Conservation (phyloP, 306 rosid species). For the Geum urbanum region DNA sequence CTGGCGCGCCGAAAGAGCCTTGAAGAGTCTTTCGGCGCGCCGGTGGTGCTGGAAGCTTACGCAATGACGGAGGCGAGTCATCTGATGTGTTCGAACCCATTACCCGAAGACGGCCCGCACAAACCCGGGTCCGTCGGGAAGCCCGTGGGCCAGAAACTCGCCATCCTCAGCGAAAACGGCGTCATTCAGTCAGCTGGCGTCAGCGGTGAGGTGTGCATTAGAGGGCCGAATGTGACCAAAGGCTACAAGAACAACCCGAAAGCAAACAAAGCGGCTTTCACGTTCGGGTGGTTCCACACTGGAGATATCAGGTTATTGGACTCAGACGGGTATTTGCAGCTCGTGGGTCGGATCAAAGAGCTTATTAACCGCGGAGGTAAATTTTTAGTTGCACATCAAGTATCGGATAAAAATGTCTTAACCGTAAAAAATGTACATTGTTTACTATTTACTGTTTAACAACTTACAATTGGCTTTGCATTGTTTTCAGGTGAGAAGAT, state of each 20-base stretch:
- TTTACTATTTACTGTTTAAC: neutral
- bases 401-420: neutral
- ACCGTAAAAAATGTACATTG: neutral
- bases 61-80: conserved; percentile 97
- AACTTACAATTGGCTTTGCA: neutral
- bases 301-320: conserved; percentile 84
- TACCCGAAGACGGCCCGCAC: conserved; percentile 69
- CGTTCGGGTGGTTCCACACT: conserved; percentile 80
- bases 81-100: conserved; percentile 72
- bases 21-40: conserved; percentile 68
- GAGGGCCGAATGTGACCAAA: conserved; percentile 73
- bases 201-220: conserved; percentile 70
- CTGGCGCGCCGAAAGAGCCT: conserved; percentile 50
- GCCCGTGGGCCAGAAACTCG: conserved; percentile 79
- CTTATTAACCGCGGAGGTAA: conserved; percentile 95
- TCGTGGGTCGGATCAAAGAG: conserved; percentile 94
- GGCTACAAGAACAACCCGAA: conserved; percentile 76
- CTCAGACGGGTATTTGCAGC: conserved; percentile 78
- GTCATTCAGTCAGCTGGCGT: conserved; percentile 23
- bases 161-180: conserved; percentile 54
- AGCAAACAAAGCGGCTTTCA: conserved; percentile 57
- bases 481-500: conserved; percentile 72
- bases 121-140: conserved; percentile 86
- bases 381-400: neutral
- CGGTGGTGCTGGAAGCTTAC: conserved; percentile 88